Conservation (phyloP, 192 early-diverging fungal genomes). For the Gaertneriomyces semiglobifer region DNA sequence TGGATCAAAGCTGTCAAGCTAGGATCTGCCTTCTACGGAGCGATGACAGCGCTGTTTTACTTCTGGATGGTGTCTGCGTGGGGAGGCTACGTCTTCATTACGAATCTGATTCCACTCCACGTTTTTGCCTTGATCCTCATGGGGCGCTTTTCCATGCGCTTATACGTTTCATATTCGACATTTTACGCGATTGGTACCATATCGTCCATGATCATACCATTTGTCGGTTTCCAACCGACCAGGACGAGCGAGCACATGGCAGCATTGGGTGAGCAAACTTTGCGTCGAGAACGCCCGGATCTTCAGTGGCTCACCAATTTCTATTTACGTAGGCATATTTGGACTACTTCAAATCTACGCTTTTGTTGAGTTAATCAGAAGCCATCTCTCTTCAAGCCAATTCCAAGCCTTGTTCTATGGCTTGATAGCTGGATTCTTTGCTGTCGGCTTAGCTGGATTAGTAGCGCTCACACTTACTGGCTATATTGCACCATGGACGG, state of each 20-base stretch:
- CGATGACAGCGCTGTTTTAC: conserved; percentile 86
- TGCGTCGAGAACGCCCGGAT: neutral
- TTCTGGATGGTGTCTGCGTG: conserved; percentile 99
- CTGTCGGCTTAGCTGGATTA: conserved; percentile 60
- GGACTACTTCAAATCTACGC: conserved; percentile 93
- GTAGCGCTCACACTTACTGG: conserved; percentile 75
- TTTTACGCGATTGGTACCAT: conserved; percentile 96
- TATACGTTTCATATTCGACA: conserved; percentile 98
- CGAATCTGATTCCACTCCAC: conserved; percentile 97
- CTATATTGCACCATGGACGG: conserved; percentile 96
- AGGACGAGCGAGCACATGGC: conserved; percentile 99
- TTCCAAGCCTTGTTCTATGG: conserved; percentile 78
- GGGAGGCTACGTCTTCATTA: conserved; percentile 99
- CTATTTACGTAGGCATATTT: conserved; percentile 71
- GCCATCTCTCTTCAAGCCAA: conserved; percentile 74
- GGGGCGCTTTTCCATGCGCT: conserved; percentile 89
- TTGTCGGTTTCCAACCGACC: conserved; percentile 98
- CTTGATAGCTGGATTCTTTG: conserved; percentile 55
- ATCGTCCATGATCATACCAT: conserved; percentile 97
- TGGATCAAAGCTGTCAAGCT: conserved; percentile 96
- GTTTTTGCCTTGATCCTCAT: conserved; percentile 90
- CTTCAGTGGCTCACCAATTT: neutral
- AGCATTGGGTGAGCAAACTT: conserved; percentile 68
- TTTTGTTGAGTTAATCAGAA: conserved; percentile 80
- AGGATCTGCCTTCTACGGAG: conserved; percentile 89